Base-by-base conservation (phyloP, 2,329 filamentous ascomycete species). In the Diaporthe australafricana region DNA sequence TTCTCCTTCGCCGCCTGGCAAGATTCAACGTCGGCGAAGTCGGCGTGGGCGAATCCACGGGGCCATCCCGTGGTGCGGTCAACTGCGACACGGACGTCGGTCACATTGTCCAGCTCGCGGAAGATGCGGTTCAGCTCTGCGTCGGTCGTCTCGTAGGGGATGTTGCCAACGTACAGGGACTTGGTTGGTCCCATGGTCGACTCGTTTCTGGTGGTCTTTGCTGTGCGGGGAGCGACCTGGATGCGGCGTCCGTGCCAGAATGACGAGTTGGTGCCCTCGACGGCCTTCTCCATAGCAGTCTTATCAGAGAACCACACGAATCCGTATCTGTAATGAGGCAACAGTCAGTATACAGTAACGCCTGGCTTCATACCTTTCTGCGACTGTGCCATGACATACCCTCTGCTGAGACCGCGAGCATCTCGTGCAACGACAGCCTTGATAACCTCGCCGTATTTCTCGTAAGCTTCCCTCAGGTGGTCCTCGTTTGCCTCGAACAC, bases 121-220 rank as follows among this genome's bases (percentile, higher is more conserved):
- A 97, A 96, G 32, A 97, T 82, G 68, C 90, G 87, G 82, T 95
- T 95, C 68, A 98, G 86, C 78, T 97, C 94, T 68, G 89, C 89
- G 79, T 97, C 94, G 11, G 92, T 93, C 84, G 95, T 92, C 83
- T 97, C 93, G 79, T 93, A 96, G 14, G 93, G 91, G 82, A 98
- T 90, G 84, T 96, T 96, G 76, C 94, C 94, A 76, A 98, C 89
- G 85, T 93, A 97, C 42, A 97, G 77, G 48, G 74, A 76, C n/a
- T 40, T 38, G 17, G 77, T 78, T 20, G 80, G 80, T 30, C 52
- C 73, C 9, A 68, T n/a, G 50, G 22, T 25, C 20, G 4, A 1
- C n/a, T 47, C 22, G 32, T 5, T 8, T 35, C 38, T 35, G 14
- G 3, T 22, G 25, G 27, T 0, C 17, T 47, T 68, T 52, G 68